Evolutionary conservation across 371 early-diverging fungal species (phyloP), one percentile per base, ranked within the genome.

Genomic region (Saksenaea oblongispora): DNA sequence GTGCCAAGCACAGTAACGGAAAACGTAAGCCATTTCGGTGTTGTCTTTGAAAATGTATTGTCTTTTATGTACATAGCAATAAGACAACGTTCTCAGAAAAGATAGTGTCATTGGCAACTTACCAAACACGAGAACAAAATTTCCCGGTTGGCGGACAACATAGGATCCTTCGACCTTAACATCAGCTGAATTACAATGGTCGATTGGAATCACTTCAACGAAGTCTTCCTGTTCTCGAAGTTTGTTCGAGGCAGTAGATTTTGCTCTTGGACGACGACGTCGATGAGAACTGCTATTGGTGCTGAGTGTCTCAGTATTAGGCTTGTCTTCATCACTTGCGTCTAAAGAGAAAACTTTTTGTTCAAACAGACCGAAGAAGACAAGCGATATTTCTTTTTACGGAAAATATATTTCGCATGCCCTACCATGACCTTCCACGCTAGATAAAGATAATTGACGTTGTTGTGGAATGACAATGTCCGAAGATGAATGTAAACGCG

Each of bases 21-120:
- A 59, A 95, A 94, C 14, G 92, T 89, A 42, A 96, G 75, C 15
- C 87, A 82, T 76, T 96, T 96, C 14, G 95, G 89, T 15, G 94
- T 96, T 66, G 91, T 92, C 54, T 89, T 87, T 1, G 96, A 95
- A 72, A 91, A 94, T 13, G 93, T 87, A 66, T 96, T 96, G 75
- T 95, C 95, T 47, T 47, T 47, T 17, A 18, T 47, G 14, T 31
- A 7, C 42, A 41, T 87, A 64, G 27, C 53, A 41, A 37, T 24
- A 62, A 58, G 13, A 2, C 26, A 14, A 35, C 60, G 15, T 22
- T 34, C 27, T 17, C 13, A n/a, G 34, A 37, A 8, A 2, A 11
- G 1, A 36, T 2, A 18, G 24, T 7, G n/a, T n/a, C n/a, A n/a
- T 9, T n/a, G 14, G 7, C 37, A 27, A 1, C 62, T 56, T 72